phyloP scores from a whole-genome alignment of 2,329 filamentous ascomycete species.

The Colletotrichum costaricense region DNA sequence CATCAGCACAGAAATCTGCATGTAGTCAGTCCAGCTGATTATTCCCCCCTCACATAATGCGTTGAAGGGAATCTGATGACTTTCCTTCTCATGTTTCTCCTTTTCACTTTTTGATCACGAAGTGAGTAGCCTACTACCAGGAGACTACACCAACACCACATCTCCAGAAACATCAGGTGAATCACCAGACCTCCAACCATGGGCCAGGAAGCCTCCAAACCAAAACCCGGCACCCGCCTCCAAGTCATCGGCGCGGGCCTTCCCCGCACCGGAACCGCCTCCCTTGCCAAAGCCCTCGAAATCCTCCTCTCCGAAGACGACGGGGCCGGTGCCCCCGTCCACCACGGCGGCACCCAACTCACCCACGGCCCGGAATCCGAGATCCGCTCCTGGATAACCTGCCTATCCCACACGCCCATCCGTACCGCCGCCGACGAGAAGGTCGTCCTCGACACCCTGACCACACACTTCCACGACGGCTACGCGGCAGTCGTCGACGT shows the following conservation, averaged over 20 bases:
- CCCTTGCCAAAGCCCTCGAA: neutral
- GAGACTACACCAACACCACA: neutral
- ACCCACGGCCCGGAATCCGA: slow-evolving; percentile 34
- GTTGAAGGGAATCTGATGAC: neutral
- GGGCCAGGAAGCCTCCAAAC: slow-evolving; percentile 40
- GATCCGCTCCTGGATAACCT: slow-evolving; percentile 13
- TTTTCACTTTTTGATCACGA: neutral
- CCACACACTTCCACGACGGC: neutral
- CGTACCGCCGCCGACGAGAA: neutral
- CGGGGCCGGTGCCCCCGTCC: slow-evolving; percentile 31
- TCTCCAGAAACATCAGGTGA: neutral
- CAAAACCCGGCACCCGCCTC: slow-evolving; percentile 37
- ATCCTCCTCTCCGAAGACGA: slow-evolving; percentile 31
- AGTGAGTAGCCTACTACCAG: neutral
- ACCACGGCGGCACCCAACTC: slow-evolving; percentile 40
- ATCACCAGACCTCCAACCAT: slow-evolving; percentile 16
- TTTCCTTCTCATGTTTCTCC: neutral
- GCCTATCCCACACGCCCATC: neutral
- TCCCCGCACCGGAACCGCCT: neutral
- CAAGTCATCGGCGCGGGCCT: slow-evolving; percentile 43
- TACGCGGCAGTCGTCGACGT: slow-evolving; percentile 12
- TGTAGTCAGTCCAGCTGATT: neutral
- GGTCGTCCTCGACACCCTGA: neutral
- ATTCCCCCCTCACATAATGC: neutral
- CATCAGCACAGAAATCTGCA: neutral